phyloP scores from a whole-genome alignment of 2,329 filamentous ascomycete species.

The Lecanicillium sp. region DNA sequence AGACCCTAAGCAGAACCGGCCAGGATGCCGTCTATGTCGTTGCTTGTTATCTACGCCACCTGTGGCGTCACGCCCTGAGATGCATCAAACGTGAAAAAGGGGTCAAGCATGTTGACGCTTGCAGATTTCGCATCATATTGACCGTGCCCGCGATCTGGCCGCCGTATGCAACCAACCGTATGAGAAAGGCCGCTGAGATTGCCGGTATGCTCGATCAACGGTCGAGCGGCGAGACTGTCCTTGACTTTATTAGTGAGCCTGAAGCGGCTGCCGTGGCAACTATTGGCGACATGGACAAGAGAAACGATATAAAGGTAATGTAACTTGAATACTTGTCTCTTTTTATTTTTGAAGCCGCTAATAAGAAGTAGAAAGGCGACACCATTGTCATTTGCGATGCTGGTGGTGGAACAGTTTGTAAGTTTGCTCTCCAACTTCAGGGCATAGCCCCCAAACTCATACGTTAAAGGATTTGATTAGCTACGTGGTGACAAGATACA shows the following conservation, averaged over 20 bases:
- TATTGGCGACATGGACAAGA: slow-evolving; percentile 18
- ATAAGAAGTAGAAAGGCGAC: slow-evolving; percentile 9
- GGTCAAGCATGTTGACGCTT: slow-evolving; percentile 11
- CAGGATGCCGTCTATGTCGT: slow-evolving; percentile 22
- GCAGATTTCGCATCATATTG: slow-evolving; percentile 27
- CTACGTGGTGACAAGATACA: slow-evolving; percentile 18
- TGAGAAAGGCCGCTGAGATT: slow-evolving; percentile 24
- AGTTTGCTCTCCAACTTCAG: background rate
- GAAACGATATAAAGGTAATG: slow-evolving; percentile 15
- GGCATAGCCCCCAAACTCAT: background rate
- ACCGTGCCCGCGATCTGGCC: slow-evolving; percentile 41
- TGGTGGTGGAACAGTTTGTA: slow-evolving; percentile 29
- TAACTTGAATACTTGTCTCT: too few relatives aligned
- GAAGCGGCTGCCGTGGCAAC: slow-evolving; percentile 36
- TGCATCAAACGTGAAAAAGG: slow-evolving; percentile 19
- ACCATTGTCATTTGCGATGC: slow-evolving; percentile 27
- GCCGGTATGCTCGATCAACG: slow-evolving; percentile 28
- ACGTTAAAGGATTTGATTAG: slow-evolving; percentile 29
- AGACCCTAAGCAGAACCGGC: background rate
- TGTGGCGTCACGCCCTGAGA: slow-evolving; percentile 24
- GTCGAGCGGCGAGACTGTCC: slow-evolving; percentile 17
- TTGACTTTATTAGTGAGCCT: slow-evolving; percentile 33
- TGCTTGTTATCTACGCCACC: slow-evolving; percentile 19
- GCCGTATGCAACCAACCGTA: slow-evolving; percentile 24
- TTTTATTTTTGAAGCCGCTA: too few relatives aligned